Base-by-base conservation (phyloP, 2,329 filamentous ascomycete genomes). In the Fonsecaea pedrosoi region DNA sequence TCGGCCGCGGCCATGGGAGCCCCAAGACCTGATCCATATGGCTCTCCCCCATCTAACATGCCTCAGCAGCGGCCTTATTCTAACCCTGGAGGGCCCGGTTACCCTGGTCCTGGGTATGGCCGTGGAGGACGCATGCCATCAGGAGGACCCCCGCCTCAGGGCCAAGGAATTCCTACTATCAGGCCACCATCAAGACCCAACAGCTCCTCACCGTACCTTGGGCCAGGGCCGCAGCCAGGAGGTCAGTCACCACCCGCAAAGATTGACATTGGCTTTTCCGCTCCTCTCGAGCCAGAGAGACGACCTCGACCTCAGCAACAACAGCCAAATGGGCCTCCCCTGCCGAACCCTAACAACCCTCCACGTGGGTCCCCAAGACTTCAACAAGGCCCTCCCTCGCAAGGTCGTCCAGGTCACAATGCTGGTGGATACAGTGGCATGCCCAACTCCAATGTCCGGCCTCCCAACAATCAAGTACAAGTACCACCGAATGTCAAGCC, bases 211-310 rank as follows among this genome's bases (percentile, higher is more conserved):
- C 70, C 70, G 4, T 67, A 72, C 63, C 62, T 68, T 32, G 59
- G 66, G 13, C 62, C 67, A 10, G 48, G 59, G 13, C 45, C 45
- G 8, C 59, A 62, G 21, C 58, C 58, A 54, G 53, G 57, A 32
- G 64, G 60, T 7, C 65, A 62, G 69, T 73, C 75, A 55, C 73
- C 74, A 48, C 71, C 76, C 48, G 75, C 80, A 40, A 77, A 77
- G 68, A 68, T 82, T 32, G 81, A 83, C 68, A 80, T 83, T 69
- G 82, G 82, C 32, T 83, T 79, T 66, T 81, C 81, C 32, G 82
- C 82, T 48, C 82, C 82, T 9, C 73, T 79, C 37, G 81, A 83
- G 13, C 68, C 67, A 38, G 62, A 66, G 42, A 59, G 67, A 69
- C 65, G 53, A 25, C 66, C 54, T 15, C 69, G 63, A 50, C 66